phyloP scores from a whole-genome alignment of 108 stramenopile species.

The Pseudonitzschia multistriata region DNA sequence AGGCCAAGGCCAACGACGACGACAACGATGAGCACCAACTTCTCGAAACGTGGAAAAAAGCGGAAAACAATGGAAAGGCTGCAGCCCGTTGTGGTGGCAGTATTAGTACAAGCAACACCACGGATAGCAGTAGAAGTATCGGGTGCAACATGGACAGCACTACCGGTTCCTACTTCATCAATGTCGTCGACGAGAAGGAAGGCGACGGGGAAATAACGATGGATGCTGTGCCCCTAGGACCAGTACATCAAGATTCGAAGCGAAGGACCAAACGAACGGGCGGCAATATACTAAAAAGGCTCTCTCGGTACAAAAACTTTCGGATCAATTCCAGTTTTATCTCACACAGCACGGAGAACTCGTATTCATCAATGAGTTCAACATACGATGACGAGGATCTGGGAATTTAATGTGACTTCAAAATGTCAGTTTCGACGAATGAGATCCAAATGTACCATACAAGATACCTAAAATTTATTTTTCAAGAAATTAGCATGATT shows the following conservation, averaged over 20 bases:
- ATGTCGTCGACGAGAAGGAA: too few relatives aligned
- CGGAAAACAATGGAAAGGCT: not conserved
- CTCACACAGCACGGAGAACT: too few relatives aligned
- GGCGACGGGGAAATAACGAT: not conserved
- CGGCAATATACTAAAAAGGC: not conserved
- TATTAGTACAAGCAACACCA: not conserved
- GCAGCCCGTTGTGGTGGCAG: not conserved
- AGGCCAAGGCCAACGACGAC: not conserved
- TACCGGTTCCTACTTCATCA: not conserved
- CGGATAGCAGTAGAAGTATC: not conserved
- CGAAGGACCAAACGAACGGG: not conserved
- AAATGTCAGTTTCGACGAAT: too few relatives aligned
- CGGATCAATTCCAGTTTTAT: too few relatives aligned
- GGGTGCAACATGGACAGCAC: not conserved
- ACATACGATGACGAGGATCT: too few relatives aligned
- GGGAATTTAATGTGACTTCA: too few relatives aligned
- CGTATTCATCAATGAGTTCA: too few relatives aligned
- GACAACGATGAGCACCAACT: not conserved
- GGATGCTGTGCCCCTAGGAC: too few relatives aligned
- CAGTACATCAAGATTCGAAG: too few relatives aligned
- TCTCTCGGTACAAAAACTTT: not conserved
- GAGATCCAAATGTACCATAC: too few relatives aligned
- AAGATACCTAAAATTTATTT: too few relatives aligned
- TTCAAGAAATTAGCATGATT: too few relatives aligned
- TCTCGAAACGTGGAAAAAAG: not conserved